These are phyloP conservation scores for Penicillium sp. DNA, from an alignment of 2,329 filamentous ascomycete species.

Conservation along the genomic window DNA sequence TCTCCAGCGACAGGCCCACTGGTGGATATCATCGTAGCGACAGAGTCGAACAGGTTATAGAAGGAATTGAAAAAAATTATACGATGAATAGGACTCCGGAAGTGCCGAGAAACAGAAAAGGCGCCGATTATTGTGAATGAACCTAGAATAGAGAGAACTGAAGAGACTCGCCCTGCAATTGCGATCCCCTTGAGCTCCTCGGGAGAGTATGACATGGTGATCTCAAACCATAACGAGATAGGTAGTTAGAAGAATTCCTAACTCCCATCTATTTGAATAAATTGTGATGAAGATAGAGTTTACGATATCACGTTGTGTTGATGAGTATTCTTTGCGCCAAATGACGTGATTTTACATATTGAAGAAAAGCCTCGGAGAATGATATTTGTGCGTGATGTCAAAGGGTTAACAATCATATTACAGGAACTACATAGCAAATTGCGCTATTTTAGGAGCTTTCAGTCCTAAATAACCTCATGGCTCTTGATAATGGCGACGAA, in stretches of 20 bases:
- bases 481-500: neutral
- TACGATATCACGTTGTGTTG: conserved; percentile 1
- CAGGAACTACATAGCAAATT: neutral
- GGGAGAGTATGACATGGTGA: conserved; percentile 23
- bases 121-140: conserved; percentile 36
- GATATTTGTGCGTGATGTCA: neutral
- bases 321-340: conserved; percentile 10
- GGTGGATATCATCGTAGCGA: conserved; percentile 41
- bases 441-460: neutral
- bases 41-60: conserved; percentile 39
- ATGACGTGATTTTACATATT: conserved; percentile 12
- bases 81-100: conserved; percentile 41
- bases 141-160: conserved; percentile 34
- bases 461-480: neutral
- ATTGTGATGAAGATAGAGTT: neutral
- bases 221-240: neutral
- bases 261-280: neutral
- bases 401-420: neutral
- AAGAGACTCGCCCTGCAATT: conserved; percentile 32
- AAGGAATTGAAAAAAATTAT: conserved; percentile 42
- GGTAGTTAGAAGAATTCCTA: neutral
- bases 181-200: conserved; percentile 27
- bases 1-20: conserved; percentile 37
- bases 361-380: neutral
- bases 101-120: conserved; percentile 33